Base-by-base conservation (phyloP, 805 yeast species). In the Metschnikowia dekortorum region DNA sequence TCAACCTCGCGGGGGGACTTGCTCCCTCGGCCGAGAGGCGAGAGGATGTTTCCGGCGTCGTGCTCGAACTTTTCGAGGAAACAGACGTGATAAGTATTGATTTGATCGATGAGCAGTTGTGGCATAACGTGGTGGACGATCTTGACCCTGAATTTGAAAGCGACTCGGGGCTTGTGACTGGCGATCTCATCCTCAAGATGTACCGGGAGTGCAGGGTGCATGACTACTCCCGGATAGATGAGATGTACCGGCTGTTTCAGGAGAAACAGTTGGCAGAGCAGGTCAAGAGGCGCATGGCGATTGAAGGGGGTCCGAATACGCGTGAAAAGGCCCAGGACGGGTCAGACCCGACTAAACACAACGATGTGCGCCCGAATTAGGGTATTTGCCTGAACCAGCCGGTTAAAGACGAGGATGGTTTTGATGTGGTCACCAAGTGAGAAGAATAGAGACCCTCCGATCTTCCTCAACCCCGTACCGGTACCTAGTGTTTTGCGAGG, bases 1-100 rank as follows among this genome's bases (percentile, higher is more conserved):
- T 94, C 46, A 77, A 80, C 43, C 85, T 87, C 1, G 99, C 99
- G 0, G 98, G 99, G 99, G 99, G 99, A 52, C 99, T 99, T 1
- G 83, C 96, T 13, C 87, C 87, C 34, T 85, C 96, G 11, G 81
- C 78, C 0, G 97, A 88, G 35, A 94, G 92, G 67, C 78, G 99
- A 62, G 99, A 94, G 65, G 94, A 99, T 99, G 78, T 92, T 55
- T 82, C 88, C 4, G 95, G 89, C 4, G 71, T 88, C 11, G 81
- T 92, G 2, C 79, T 90, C 30, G 97, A 89, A 34, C 74, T 90
- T 47, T 94, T 92, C 62, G 72, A 73, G 8, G 83, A 79, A 43
- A 78, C 22, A 22, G 22, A 74, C 46, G 76, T 80, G 4, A 87
- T 92, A 4, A 97, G 89, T 59, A 74, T 87, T 3, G 83, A 81